Base-by-base conservation (phyloP, 306 rosid genomes). In the Vachellia collinsii region DNA sequence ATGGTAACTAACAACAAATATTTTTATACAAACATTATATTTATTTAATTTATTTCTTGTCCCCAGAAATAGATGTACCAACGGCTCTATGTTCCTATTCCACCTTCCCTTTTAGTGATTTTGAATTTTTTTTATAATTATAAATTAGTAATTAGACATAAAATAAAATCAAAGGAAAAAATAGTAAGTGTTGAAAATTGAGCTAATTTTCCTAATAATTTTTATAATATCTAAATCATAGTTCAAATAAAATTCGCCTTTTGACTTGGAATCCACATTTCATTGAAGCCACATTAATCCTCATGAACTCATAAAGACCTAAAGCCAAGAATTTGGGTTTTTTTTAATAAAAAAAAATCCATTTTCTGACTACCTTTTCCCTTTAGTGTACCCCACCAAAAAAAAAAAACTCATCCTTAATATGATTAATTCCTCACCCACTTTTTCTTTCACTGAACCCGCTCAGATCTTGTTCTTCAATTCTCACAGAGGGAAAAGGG, bases 21-120 rank as follows among this genome's bases (percentile, higher is more conserved):
- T 48, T 48, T 48, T 44, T 29, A 44, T 44, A 44, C 50, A 44
- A 44, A 44, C 50, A n/a, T n/a, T 29, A 29, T 29, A 29, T 29
- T 29, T 9, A 2, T 9, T 44, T 44, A 9, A 5, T 42, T 42
- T 6, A 6, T 6, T 44, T 0, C 41, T 5, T 9, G 41, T 42
- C 47, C 4, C 34, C 8, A 56, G 61, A 7, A 58, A 77, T 47
- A 67, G 20, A 3, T 68, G 19, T 66, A 19, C 62, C 78, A 85
- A 85, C 85, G 88, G 85, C 48, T 77, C 63, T 34, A 5, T 42
- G 44, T 34, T 29, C 7, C 41, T 5, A 38, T 38, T 5, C 41
- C 41, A 38, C 41, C 41, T 56, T 63, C 46, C 71, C 50, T 50
- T 79, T 80, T 67, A 0, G 25, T 1, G 44, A 42, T 42, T 42